These are phyloP conservation scores for Thelonectria rubi DNA, from an alignment of 2,329 filamentous ascomycete species.

Conservation along the genomic window DNA sequence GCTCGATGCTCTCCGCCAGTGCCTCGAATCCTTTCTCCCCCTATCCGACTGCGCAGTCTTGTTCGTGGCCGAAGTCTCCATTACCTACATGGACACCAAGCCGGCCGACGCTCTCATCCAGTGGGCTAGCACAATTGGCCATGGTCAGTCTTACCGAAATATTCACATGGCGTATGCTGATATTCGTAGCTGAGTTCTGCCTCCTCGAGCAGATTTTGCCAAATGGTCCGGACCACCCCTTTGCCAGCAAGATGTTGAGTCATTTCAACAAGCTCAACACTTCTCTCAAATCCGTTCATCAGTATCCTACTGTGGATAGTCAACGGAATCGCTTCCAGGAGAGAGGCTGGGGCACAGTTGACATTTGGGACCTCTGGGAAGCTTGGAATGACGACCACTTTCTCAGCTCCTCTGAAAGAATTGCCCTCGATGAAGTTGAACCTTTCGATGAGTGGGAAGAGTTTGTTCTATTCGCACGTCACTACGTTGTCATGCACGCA, in stretches of 20 bases:
- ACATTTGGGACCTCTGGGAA: constrained; percentile 79
- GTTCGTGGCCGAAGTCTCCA: constrained; percentile 88
- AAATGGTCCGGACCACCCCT: constrained; percentile 79
- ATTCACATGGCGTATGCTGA: constrained; percentile 25
- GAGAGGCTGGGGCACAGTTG: constrained; percentile 73
- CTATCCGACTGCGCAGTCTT: constrained; percentile 70
- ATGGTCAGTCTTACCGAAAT: constrained; percentile 61
- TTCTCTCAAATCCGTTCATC: constrained; percentile 76
- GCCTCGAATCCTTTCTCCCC: constrained; percentile 67
- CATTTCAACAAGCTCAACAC: constrained; percentile 86
- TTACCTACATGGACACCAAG: constrained; percentile 85
- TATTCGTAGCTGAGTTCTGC: constrained; percentile 72
- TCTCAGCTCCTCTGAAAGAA: constrained; percentile 67
- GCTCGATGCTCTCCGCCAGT: constrained; percentile 65
- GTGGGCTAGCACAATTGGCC: constrained; percentile 77
- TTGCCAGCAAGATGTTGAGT: constrained; percentile 84
- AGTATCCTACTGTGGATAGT: constrained; percentile 71
- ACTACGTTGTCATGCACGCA: constrained; percentile 83
- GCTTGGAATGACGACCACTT: constrained; percentile 79
- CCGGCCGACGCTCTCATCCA: constrained; percentile 77
- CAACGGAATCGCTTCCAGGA: constrained; percentile 74
- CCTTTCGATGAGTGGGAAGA: constrained; percentile 98
- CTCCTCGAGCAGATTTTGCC: constrained; percentile 88
- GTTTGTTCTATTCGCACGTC: constrained; percentile 82
- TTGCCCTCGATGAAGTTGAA: constrained; percentile 73